A percentile compares a stretch with the other conserved stretches of the same genome.
Evolutionary conservation across 352 stramenopile genomes (phyloP).

Genomic region (Pythium rhizo-oryzae): DNA sequence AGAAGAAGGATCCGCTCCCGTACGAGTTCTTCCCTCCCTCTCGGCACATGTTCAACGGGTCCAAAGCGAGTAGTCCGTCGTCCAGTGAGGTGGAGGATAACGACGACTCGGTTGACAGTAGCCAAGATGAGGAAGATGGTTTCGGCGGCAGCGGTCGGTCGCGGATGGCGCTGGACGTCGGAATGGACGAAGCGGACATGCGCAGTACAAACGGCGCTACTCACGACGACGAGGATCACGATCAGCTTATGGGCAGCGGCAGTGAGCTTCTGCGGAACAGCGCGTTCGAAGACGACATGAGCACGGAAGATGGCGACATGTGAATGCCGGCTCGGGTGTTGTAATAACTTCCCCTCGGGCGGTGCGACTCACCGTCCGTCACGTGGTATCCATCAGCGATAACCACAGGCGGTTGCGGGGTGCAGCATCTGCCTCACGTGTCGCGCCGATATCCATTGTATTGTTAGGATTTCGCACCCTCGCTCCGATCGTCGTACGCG

Average conservation of each 20-base stretch:
- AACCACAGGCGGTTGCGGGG: background rate
- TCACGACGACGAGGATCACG: conserved; percentile 54
- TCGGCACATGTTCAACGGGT: conserved; percentile 76
- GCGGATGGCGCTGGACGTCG: conserved; percentile 25
- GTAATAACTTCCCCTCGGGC: background rate
- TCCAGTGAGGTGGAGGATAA: conserved; percentile 55
- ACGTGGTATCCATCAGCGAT: background rate
- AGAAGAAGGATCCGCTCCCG: conserved; percentile 39
- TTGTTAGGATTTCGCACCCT: background rate
- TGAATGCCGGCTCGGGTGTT: conserved; percentile 21
- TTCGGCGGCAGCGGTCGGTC: conserved; percentile 5
- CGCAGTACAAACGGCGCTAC: conserved; percentile 26
- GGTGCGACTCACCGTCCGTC: background rate
- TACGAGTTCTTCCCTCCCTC: conserved; percentile 74
- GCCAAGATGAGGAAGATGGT: conserved; percentile 28
- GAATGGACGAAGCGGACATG: conserved; percentile 42
- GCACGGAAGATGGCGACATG: conserved; percentile 32
- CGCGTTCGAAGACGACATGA: conserved; percentile 59
- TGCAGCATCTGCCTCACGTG: background rate
- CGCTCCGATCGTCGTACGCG: conserved; percentile 2
- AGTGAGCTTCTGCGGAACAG: conserved; percentile 68
- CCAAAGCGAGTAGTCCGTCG: conserved; percentile 59
- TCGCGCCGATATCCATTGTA: conserved; percentile 5
- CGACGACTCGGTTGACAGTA: conserved; percentile 26
- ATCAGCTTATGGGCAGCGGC: conserved; percentile 75